Conservation (phyloP, 768 basidiomycete genomes). For the Sarcodon aspratus region DNA sequence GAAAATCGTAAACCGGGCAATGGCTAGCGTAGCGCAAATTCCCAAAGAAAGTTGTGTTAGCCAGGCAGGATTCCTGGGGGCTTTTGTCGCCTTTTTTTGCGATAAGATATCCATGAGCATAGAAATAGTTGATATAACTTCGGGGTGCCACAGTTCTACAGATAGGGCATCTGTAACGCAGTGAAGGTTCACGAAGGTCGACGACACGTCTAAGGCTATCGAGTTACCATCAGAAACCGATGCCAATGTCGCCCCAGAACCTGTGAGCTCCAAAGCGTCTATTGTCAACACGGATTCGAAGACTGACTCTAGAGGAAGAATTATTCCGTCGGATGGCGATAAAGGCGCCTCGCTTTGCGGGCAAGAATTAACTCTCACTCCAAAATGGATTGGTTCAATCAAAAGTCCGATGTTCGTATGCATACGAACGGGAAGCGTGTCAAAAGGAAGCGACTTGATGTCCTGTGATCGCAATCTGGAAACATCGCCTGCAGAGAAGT, state of each 20-base stretch:
- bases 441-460: not conserved
- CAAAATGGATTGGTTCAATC: not conserved
- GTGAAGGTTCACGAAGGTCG: slow-evolving; percentile 33
- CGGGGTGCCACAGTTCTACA: slow-evolving; percentile 57
- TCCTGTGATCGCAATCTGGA: not conserved
- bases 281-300: slow-evolving; percentile 36
- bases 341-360: not conserved
- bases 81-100: slow-evolving; percentile 2
- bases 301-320: not conserved
- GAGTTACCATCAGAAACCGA: slow-evolving; percentile 32
- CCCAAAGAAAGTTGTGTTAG: slow-evolving; percentile 42
- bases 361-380: not conserved
- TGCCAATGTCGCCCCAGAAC: slow-evolving; percentile 34
- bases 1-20: slow-evolving; percentile 54
- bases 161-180: slow-evolving; percentile 46
- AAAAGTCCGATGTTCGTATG: not conserved
- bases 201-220: slow-evolving; percentile 29
- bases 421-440: not conserved
- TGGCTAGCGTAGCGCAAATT: slow-evolving; percentile 38
- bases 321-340: not conserved
- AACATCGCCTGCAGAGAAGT: not conserved
- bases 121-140: slow-evolving; percentile 41
- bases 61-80: slow-evolving; percentile 8
- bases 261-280: slow-evolving; percentile 40
- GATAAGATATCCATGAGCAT: slow-evolving; percentile 30